Percentiles rank a stretch among this genome's conserved stretches.
Evolutionary conservation across 192 early-diverging fungal species (phyloP).

Genomic region (Backusella sp.): DNA sequence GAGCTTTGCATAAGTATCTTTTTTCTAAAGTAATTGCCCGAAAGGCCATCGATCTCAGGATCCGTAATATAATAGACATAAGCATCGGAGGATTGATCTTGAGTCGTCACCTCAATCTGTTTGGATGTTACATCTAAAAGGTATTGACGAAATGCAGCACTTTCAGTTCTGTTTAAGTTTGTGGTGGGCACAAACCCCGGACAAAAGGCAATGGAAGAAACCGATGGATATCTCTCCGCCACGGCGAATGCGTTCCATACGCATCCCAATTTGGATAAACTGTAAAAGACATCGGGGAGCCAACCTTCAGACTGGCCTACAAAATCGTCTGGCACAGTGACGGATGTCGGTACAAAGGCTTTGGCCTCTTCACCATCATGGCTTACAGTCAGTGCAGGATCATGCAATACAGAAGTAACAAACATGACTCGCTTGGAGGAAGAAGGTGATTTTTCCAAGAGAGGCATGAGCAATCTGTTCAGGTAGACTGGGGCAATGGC

Average conservation of each 20-base stretch:
- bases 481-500: background rate
- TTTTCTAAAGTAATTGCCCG: background rate
- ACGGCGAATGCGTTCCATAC: background rate
- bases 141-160: background rate
- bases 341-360: background rate
- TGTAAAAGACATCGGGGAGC: background rate
- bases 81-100: background rate
- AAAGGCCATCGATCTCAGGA: background rate
- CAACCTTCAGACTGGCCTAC: background rate
- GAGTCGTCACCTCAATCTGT: background rate
- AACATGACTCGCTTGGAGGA: background rate
- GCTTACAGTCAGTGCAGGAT: background rate
- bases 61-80: background rate
- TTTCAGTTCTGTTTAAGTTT: background rate
- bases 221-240: background rate
- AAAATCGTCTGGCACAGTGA: background rate
- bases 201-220: background rate
- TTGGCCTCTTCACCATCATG: background rate
- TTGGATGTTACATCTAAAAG: background rate
- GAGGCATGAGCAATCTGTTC: background rate
- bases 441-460: background rate
- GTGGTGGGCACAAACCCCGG: background rate
- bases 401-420: background rate
- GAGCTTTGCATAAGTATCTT: background rate
- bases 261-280: background rate